phyloP scores from a whole-genome alignment of 2,329 filamentous ascomycete species.

The Cladosporium austrohemisphaericum region DNA sequence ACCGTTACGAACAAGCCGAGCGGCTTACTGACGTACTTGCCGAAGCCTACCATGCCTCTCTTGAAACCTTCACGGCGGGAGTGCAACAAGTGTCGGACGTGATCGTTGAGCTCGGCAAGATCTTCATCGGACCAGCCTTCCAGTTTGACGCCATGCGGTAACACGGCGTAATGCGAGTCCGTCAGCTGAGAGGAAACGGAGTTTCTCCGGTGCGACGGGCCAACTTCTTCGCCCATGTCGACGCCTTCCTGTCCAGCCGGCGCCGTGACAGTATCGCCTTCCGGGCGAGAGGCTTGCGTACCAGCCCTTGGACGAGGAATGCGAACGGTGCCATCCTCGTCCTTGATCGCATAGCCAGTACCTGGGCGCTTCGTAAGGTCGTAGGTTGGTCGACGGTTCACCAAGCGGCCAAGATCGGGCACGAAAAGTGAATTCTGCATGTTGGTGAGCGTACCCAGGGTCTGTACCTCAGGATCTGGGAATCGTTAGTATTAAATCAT shows the following conservation, averaged over 20 bases:
- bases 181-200: slow-evolving; percentile 67
- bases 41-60: slow-evolving; percentile 73
- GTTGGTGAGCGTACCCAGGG: slow-evolving; percentile 79
- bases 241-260: neutral
- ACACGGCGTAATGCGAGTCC: slow-evolving; percentile 71
- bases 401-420: slow-evolving; percentile 68
- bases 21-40: slow-evolving; percentile 69
- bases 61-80: slow-evolving; percentile 77
- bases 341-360: slow-evolving; percentile 19
- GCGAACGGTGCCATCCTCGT: neutral
- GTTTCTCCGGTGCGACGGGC: slow-evolving; percentile 6
- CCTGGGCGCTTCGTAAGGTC: slow-evolving; percentile 55
- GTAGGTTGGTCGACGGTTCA: slow-evolving; percentile 79
- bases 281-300: neutral
- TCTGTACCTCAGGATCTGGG: slow-evolving; percentile 76
- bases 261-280: neutral
- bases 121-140: slow-evolving; percentile 73
- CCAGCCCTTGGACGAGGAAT: slow-evolving; percentile 11
- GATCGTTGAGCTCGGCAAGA: slow-evolving; percentile 73
- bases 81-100: slow-evolving; percentile 83
- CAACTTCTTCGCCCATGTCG: neutral
- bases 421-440: slow-evolving; percentile 87
- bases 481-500: slow-evolving; percentile 25
- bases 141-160: slow-evolving; percentile 69
- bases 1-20: slow-evolving; percentile 80